Percentiles rank a stretch among this genome's conserved stretches.
phyloP scores from a whole-genome alignment of 2,329 filamentous ascomycete genomes.

The Paecilomyces niveus region DNA sequence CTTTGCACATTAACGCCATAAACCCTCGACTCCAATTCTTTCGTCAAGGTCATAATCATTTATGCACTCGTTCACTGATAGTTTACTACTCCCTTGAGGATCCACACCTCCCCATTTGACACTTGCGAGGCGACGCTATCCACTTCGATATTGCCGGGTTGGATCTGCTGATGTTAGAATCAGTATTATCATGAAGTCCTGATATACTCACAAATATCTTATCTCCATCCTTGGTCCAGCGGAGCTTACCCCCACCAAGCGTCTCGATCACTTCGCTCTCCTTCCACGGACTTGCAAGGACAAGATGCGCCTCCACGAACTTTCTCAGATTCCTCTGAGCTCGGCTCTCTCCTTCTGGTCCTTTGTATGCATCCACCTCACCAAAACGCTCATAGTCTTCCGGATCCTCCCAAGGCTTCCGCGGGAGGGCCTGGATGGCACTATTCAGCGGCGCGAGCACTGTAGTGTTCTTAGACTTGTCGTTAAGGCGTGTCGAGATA shows the following conservation, averaged over 20 bases:
- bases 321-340: slow-evolving; percentile 67
- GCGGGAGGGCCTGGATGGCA: slow-evolving; percentile 67
- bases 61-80: slow-evolving; percentile 28
- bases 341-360: slow-evolving; percentile 64
- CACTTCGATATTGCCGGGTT: slow-evolving; percentile 75
- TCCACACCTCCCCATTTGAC: slow-evolving; percentile 84
- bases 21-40: neutral
- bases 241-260: slow-evolving; percentile 62
- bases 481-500: slow-evolving; percentile 62
- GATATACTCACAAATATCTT: slow-evolving; percentile 54
- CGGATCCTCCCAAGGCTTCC: slow-evolving; percentile 67
- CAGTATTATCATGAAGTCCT: neutral
- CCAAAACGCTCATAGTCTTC: slow-evolving; percentile 64
- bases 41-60: neutral
- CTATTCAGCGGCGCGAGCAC: slow-evolving; percentile 83
- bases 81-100: slow-evolving; percentile 57
- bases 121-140: slow-evolving; percentile 66
- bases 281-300: slow-evolving; percentile 68
- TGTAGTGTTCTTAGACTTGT: slow-evolving; percentile 63
- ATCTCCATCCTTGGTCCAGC: slow-evolving; percentile 67
- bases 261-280: slow-evolving; percentile 61
- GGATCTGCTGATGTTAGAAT: slow-evolving; percentile 29
- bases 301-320: slow-evolving; percentile 82
- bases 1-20: neutral
- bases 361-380: slow-evolving; percentile 62